Base-by-base conservation (phyloP, 257 asterid species). In the Penstemon eatonii region DNA sequence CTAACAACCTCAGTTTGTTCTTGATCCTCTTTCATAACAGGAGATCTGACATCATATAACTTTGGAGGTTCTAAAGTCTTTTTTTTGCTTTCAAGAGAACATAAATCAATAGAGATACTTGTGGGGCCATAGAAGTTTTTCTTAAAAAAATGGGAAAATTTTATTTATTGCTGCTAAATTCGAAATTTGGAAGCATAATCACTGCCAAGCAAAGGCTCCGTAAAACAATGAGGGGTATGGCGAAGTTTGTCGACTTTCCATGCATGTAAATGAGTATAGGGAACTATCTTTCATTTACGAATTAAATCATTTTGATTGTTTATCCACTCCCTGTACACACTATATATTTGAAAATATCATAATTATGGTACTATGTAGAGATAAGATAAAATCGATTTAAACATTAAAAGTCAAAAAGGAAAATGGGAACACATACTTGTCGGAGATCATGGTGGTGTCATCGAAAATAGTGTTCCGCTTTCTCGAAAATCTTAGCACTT, bases 141-240 rank as follows among this genome's bases (percentile, higher is more conserved):
- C 18, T 15, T 15, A 15, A 15, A 68, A 63, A 18, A 60, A 51
- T 54, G 65, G 67, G 43, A 10, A 50, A 69, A 65, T 39, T n/a
- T 63, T 19, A 49, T 15, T 50, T 18, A 19, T 39, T 69, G 65
- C 69, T 70, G 43, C 60, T 56, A 40, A 56, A 59, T 7, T 45
- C 63, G 55, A 46, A 15, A 43, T 10, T 54, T 56, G 8, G 54
- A n/a, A 46, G 53, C 37, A 59, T 60, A 79, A 90, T 79, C 80
- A 84, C 98, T 70, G 33, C 88, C 78, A 73, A 85, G 61, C 62
- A 74, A 70, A 69, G 96, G 94, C 77, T 88, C 95, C 62, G 78
- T 46, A 70, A 86, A 66, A 80, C 85, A 81, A 75, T 42, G 68
- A 57, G 88, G 86, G 60, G 79, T 73, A 67, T 60, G 68, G 61